Base-by-base conservation (phyloP, 192 early-diverging fungal genomes). In the Coemansia umbellata region DNA sequence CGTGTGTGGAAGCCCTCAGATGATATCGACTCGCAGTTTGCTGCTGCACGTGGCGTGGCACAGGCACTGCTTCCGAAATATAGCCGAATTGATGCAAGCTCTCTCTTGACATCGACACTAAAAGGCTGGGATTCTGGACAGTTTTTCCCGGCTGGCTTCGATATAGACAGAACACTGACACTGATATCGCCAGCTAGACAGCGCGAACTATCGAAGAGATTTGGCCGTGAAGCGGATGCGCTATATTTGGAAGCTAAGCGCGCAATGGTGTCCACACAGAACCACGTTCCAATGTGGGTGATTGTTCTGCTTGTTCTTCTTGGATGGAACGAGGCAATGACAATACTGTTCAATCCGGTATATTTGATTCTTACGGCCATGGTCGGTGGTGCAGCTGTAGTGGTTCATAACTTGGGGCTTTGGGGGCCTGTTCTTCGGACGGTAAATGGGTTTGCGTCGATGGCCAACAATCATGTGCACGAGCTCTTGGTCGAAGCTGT, bases 231-330 rank as follows among this genome's bases (percentile, higher is more conserved):
- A 56, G 89, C 90, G 0, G 93, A 98, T 73, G 85, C 84, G 0
- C 82, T 94, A 63, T 97, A 91, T 47, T 63, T 97, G 33, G 97
- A 99, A 59, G 97, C 97, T 2, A 99, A 99, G 78, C 86, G 97
- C 22, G 87, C 92, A 2, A 87, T 92, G 47, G 94, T 99, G 3
- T 63, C 84, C 5, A 92, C 91, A 6, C 91, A 89, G 27, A 88
- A 87, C 50, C 87, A 85, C 37, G 82, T 97, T 17, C 95, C 95
- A 0, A 58, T 75, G 22, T 98, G 93, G 92, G 81, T 95, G 49
- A 74, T 92, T 21, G 80, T 85, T 13, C 50, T 91, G 48, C 71
- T 91, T 30, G 64, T 95, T 4, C 53, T 88, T 9, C 78, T 99
- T 4, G 97, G 97, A 18, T 99, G 94, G 92, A 99, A 99, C 57